Evolutionary conservation across 2,329 filamentous ascomycete genomes (phyloP).

Genomic region (Aspergillus cejpii): DNA sequence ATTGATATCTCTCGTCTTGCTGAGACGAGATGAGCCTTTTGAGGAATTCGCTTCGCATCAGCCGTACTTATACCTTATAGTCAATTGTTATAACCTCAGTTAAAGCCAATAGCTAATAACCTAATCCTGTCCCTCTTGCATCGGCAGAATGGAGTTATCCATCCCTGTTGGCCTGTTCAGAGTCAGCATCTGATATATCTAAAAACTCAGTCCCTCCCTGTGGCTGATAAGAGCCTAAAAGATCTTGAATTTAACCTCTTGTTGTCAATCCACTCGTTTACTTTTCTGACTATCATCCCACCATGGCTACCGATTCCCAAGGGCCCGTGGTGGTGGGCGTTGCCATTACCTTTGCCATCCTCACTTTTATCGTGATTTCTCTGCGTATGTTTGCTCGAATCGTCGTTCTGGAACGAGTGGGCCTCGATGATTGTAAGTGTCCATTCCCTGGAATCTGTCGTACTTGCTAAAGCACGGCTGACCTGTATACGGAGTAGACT

Average conservation of each 20-base stretch:
- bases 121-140: too few species aligned
- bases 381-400: constrained; percentile 38
- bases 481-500: constrained; percentile 19
- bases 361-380: constrained; percentile 35
- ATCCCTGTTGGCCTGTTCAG: too few species aligned
- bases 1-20: too few species aligned
- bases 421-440: constrained; percentile 28
- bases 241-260: not conserved
- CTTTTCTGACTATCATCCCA: constrained; percentile 1
- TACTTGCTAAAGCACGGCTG: not conserved
- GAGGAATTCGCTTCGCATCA: too few species aligned
- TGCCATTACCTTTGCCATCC: constrained; percentile 33
- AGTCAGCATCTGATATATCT: too few species aligned
- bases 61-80: too few species aligned
- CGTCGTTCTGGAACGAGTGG: constrained; percentile 31
- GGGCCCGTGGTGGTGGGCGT: constrained; percentile 32
- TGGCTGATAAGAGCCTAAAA: not conserved
- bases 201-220: too few species aligned
- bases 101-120: too few species aligned
- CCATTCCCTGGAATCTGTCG: not conserved
- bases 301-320: constrained; percentile 24
- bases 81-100: too few species aligned
- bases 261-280: constrained; percentile 3
- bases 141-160: too few species aligned
- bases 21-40: too few species aligned